Base-by-base conservation (phyloP, 1,139 yeast species). In the Candida labiduridarum region DNA sequence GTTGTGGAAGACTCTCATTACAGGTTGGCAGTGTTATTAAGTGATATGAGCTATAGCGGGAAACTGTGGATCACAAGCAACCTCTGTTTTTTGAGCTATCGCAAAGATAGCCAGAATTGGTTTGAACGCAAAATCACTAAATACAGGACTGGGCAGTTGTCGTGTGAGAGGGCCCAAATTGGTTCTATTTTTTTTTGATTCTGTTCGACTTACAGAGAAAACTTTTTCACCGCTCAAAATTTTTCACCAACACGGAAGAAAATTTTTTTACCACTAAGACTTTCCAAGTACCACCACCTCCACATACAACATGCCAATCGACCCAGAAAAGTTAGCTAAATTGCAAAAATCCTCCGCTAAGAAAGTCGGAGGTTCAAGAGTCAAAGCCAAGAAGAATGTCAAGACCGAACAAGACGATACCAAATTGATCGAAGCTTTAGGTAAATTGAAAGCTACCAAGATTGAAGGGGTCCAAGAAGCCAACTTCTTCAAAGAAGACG, bases 401-500 rank as follows among this genome's bases (percentile, higher is more conserved):
- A 78, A 82, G 67, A 68, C 79, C 58, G 94, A 87, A 69, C 90
- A 84, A 64, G 96, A 89, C 64, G 95, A 91, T 79, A 81, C 92
- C 76, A 90, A 91, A 77, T 82, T 94, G 74, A 94, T 90, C 76
- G 89, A 87, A 63, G 84, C 96, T 63, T 82, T 94, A 74, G 88
- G 86, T 72, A 92, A 92, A 79, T 79, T 94, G 72, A 87, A 89
- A 75, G 96, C 94, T 61, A 89, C 87, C 74, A 87, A 91, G 65
- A 79, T 94, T 63, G 92, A 87, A 61, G 90, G 88, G 65, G 86
- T 94, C 64, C 96, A 90, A 71, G 97, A 92, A 79, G 98, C 96
- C 69, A 94, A 92, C 84, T 89, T 94, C 82, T 92, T 94, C 87
- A 88, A 81, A 76, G 96, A 91, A 60, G 97, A 92, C 74, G 97